These are phyloP conservation scores for Phytophthora rubi DNA, from an alignment of 352 stramenopile genomes.

Conservation along the genomic window DNA sequence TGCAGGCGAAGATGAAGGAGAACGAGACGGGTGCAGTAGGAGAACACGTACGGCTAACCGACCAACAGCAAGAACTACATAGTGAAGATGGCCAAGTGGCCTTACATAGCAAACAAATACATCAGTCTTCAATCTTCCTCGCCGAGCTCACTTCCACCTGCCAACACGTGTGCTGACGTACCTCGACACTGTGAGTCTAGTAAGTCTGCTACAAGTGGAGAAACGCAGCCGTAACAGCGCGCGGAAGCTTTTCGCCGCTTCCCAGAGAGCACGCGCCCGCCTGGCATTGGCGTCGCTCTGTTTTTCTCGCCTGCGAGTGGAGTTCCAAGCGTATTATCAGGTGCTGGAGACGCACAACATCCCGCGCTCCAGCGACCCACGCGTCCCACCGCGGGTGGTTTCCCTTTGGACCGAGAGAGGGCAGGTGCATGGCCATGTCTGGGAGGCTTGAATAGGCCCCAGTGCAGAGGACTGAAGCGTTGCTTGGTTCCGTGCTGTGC, in stretches of 20 bases:
- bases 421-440: constrained; percentile 34
- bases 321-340: constrained; percentile 60
- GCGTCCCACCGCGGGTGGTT: constrained; percentile 60
- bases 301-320: constrained; percentile 35
- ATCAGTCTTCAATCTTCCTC: no score
- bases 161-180: constrained; percentile 42
- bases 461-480: neutral
- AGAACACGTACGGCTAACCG: no score
- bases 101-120: no score
- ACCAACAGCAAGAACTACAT: no score
- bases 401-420: constrained; percentile 65
- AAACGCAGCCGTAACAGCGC: constrained; percentile 29
- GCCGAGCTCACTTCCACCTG: no score
- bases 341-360: constrained; percentile 58
- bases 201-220: constrained; percentile 30
- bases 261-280: constrained; percentile 24
- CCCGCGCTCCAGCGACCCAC: constrained; percentile 53
- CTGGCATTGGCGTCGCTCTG: constrained; percentile 51
- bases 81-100: no score
- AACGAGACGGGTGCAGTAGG: no score
- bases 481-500: neutral
- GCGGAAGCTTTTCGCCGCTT: constrained; percentile 30
- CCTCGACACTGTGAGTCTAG: constrained; percentile 34
- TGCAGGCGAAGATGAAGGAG: no score
- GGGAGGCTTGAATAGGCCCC: neutral